Conservation (phyloP, 2,329 filamentous ascomycete genomes). For the Diaporthe velutina region DNA sequence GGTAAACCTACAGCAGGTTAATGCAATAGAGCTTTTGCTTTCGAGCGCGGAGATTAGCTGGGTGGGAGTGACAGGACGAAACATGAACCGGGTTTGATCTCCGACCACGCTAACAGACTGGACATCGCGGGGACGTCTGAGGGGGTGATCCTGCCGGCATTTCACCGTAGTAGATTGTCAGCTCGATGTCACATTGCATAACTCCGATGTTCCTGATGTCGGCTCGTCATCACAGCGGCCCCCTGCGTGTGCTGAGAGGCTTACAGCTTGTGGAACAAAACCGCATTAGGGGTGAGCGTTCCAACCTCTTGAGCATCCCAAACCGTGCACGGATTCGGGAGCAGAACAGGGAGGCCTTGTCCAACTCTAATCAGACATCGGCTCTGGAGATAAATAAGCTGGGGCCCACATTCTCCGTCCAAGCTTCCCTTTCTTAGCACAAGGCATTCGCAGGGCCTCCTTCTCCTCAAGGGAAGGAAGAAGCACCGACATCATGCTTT, state of each 20-base stretch:
- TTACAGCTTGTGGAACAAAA: neutral
- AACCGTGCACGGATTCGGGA: neutral
- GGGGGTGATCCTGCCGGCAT: neutral
- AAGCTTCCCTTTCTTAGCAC: neutral
- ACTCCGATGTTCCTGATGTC: neutral
- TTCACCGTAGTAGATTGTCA: neutral
- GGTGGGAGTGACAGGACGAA: neutral
- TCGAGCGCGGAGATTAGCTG: neutral
- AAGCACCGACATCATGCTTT: constrained; percentile 2
- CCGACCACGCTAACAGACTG: neutral
- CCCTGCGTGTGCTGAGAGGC: neutral
- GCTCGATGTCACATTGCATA: constrained; percentile 10
- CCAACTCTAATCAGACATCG: constrained; percentile 17
- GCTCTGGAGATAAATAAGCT: neutral
- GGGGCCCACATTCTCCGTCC: neutral
- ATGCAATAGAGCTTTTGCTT: neutral
- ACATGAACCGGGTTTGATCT: constrained; percentile 23
- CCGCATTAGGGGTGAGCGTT: neutral
- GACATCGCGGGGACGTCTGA: neutral
- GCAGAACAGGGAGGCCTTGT: neutral
- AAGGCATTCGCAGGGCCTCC: neutral
- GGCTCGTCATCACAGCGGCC: neutral
- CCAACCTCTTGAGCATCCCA: neutral
- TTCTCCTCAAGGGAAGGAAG: neutral
- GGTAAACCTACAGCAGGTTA: too few species aligned